Percentiles rank a stretch among this genome's conserved stretches.
Evolutionary conservation across 1,284 basidiomycete genomes (phyloP).

Genomic region (Coniferiporia sulphurascens): DNA sequence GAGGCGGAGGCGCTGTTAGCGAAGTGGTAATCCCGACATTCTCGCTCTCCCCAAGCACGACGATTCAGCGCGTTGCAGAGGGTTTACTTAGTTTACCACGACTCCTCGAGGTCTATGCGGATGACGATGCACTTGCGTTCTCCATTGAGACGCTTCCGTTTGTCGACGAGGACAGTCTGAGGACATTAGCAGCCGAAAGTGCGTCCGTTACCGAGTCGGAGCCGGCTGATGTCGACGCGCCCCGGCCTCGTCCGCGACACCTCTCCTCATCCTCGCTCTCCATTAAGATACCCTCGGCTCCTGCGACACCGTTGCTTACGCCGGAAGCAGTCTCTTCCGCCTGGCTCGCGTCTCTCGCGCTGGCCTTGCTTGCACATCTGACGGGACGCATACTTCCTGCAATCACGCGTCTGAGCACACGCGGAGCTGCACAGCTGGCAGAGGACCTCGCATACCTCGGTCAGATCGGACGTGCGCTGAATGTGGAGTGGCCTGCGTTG

Average conservation of each 20-base stretch:
- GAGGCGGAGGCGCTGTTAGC: constrained; percentile 39
- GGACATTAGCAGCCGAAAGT: constrained; percentile 38
- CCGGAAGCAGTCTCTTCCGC: constrained; percentile 80
- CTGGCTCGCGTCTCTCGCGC: constrained; percentile 87
- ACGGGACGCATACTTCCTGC: constrained; percentile 59
- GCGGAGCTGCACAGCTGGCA: constrained; percentile 80
- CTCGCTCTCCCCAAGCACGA: constrained; percentile 86
- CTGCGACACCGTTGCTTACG: constrained; percentile 32
- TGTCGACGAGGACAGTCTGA: constrained; percentile 56
- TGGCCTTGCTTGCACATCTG: constrained; percentile 71
- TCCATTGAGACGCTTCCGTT: constrained; percentile 80
- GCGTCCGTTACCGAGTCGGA: constrained; percentile 19
- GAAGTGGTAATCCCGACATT: constrained; percentile 89
- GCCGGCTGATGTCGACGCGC: constrained; percentile 15
- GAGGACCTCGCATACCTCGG: constrained; percentile 86
- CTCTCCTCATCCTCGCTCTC: constrained; percentile 29
- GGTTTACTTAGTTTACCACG: constrained; percentile 90
- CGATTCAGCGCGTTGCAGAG: constrained; percentile 86
- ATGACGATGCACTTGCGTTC: constrained; percentile 87
- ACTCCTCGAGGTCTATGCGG: constrained; percentile 91
- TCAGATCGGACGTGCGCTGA: constrained; percentile 88
- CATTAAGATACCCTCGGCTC: constrained; percentile 30
- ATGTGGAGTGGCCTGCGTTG: constrained; percentile 75
- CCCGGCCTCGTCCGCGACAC: constrained; percentile 35
- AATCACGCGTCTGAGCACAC: constrained; percentile 53